A percentile compares a stretch with the other conserved stretches of the same genome.
Conservation (phyloP, 208 protist species). For the Leptomonas seymouri region DNA sequence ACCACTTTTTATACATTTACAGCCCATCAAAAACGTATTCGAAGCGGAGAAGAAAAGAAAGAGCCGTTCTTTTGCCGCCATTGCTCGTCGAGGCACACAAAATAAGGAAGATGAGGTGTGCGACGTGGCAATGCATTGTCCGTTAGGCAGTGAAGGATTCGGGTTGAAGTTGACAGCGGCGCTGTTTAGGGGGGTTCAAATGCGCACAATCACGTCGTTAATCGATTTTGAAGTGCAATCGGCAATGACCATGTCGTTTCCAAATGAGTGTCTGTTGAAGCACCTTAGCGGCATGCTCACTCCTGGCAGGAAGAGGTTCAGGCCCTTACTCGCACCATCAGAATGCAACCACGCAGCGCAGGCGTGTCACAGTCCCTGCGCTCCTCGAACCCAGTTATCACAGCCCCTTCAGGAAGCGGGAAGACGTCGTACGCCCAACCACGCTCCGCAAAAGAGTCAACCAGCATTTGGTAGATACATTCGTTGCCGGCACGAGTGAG, state of each 20-base stretch:
- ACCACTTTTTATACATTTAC: background rate
- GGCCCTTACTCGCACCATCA: slow-evolving; percentile 14
- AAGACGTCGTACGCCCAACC: slow-evolving; percentile 14
- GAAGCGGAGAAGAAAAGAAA: background rate
- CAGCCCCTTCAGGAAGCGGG: slow-evolving; percentile 3
- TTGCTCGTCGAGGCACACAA: background rate
- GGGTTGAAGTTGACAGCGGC: too few relatives aligned
- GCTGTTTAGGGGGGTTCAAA: too few relatives aligned
- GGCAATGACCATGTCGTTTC: too few relatives aligned
- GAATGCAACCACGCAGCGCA: slow-evolving; percentile 31
- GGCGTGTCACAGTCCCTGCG: background rate
- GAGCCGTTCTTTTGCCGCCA: background rate
- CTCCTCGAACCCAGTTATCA: slow-evolving; percentile 29
- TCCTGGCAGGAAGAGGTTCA: background rate
- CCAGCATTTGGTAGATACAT: slow-evolving; percentile 26
- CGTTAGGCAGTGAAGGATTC: background rate
- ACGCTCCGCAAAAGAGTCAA: slow-evolving; percentile 6
- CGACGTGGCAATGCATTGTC: background rate
- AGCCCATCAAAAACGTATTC: background rate
- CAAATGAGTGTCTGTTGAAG: background rate
- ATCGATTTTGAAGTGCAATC: too few relatives aligned
- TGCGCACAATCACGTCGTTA: too few relatives aligned
- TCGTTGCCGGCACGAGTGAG: slow-evolving; percentile 37
- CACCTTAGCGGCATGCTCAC: background rate
- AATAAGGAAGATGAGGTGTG: too few relatives aligned